A percentile compares a stretch with the other conserved stretches of the same genome.
Conservation (phyloP, 257 asterid genomes). For the Solanum sparsipilum region DNA sequence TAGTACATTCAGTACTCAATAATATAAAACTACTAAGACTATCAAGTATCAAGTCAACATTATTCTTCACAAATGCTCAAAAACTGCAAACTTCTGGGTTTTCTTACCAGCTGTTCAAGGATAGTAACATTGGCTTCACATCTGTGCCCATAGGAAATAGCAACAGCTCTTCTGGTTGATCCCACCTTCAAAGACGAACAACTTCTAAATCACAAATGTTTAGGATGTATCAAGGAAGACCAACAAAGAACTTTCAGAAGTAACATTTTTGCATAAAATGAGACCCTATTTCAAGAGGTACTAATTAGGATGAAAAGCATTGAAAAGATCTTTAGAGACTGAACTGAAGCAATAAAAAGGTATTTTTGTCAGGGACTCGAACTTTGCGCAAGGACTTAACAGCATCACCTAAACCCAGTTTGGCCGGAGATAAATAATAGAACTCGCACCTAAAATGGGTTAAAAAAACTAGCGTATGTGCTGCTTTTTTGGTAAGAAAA, state of each 20-base stretch:
- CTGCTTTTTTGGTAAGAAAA: background rate
- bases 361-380: background rate
- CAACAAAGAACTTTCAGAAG: background rate
- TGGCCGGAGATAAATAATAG: background rate
- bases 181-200: slow-evolving; percentile 55
- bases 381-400: background rate
- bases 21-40: background rate
- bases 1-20: background rate
- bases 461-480: background rate
- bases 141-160: slow-evolving; percentile 77
- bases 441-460: background rate
- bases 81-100: background rate
- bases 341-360: background rate
- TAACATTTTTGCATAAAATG: background rate
- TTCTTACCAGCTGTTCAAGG: slow-evolving; percentile 70
- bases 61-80: background rate
- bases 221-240: background rate
- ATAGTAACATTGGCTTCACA: slow-evolving; percentile 62
- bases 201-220: slow-evolving; percentile 10
- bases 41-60: background rate
- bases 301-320: background rate
- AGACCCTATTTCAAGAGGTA: background rate
- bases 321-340: background rate
- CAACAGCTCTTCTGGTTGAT: slow-evolving; percentile 76
- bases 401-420: background rate